Conservation (phyloP, 768 basidiomycete species). For the Tylopilus balloui region DNA sequence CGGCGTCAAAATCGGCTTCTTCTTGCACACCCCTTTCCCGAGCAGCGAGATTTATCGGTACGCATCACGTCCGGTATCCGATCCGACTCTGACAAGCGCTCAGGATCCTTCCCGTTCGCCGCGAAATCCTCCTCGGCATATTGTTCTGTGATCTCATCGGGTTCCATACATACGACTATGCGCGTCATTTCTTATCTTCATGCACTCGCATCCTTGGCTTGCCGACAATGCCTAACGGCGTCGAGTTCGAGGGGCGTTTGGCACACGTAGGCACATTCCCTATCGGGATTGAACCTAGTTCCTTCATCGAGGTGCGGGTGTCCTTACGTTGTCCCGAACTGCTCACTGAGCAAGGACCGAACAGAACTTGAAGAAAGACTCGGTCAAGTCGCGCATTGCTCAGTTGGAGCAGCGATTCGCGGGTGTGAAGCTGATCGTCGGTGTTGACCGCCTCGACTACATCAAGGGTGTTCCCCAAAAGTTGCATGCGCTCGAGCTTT, state of each 20-base stretch:
- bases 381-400: constrained; percentile 75
- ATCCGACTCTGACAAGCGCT: constrained; percentile 3
- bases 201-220: constrained; percentile 95
- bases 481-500: constrained; percentile 91
- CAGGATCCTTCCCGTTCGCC: constrained; percentile 93
- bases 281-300: constrained; percentile 93
- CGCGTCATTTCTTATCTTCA: constrained; percentile 97
- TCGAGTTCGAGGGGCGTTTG: constrained; percentile 91
- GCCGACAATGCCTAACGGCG: constrained; percentile 96
- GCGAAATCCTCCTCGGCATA: constrained; percentile 95
- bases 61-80: constrained; percentile 27
- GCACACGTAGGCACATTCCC: constrained; percentile 99
- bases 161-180: constrained; percentile 99
- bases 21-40: constrained; percentile 97
- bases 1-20: constrained; percentile 94
- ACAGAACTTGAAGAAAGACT: constrained; percentile 73
- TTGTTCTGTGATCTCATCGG: constrained; percentile 96
- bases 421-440: constrained; percentile 95
- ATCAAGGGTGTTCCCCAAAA: constrained; percentile 99
- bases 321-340: neutral
- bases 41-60: constrained; percentile 96
- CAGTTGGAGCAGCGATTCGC: constrained; percentile 87
- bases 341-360: constrained; percentile 1
- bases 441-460: constrained; percentile 97
- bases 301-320: constrained; percentile 72